Base-by-base conservation (phyloP, 164 flowering plant genomes). In the Stephania cephalantha region DNA sequence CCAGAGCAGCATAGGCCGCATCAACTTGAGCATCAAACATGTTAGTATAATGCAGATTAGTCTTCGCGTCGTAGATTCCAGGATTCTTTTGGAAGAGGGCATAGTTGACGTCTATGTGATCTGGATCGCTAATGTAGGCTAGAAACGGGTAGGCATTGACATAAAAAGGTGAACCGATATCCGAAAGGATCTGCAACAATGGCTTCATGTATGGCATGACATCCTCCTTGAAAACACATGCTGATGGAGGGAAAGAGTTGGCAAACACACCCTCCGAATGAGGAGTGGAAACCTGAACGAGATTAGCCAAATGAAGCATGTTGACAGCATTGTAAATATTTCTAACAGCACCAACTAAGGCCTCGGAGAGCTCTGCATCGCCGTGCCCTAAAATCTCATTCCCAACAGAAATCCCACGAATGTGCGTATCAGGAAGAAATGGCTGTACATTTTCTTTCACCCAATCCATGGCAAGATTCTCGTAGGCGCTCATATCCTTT, bases 131-230 rank as follows among this genome's bases (percentile, higher is more conserved):
- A 68, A 79, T 93, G 71, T 93, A 93, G 44, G 98, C 94, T 44
- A 93, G 80, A 70, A 91, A 93, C 2, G 98, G 98, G 74, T 93
- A 93, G 4, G 90, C 96, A 75, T 93, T 93, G 73, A 93, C 85
- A 81, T 81, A 91, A 70, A 93, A 93, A 12, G 93, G 93, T 4
- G 92, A 80, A 3, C 84, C 85, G n/a, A 82, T 87, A 58, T 85
- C 82, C 0, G 87, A 81, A 72, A 89, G 90, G 85, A 91, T 90
- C 71, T 88, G 85, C 63, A 93, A 77, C n/a, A 93, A 84, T 5
- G 93, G 97, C 71, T 78, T 87, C 94, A 93, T 90, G 86, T 80
- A 90, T 35, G 61, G 85, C 9, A 82, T 68, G 5, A 91, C 74
- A 52, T 80, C 82, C 20, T 87, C 90, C 77, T 78, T 87, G 80